phyloP scores from a whole-genome alignment of 2,329 filamentous ascomycete species.

The Curvularia hawaiiensis region DNA sequence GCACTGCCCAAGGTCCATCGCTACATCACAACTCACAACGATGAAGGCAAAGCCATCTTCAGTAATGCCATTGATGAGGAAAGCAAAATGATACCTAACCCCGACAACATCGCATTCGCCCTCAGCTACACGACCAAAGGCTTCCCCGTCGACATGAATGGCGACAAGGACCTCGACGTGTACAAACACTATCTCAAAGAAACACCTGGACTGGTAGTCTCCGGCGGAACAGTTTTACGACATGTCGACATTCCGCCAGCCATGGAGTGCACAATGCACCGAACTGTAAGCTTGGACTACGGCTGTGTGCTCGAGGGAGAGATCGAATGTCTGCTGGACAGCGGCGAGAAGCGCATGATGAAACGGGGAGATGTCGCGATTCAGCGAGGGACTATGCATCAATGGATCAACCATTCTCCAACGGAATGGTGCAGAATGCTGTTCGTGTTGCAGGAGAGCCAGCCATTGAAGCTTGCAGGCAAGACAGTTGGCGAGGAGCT shows the following conservation, averaged over 20 bases:
- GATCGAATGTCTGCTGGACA: conserved; percentile 47
- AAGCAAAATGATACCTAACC: conserved; percentile 45
- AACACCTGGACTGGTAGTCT: conserved; percentile 57
- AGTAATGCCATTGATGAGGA: conserved; percentile 44
- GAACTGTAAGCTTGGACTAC: conserved; percentile 49
- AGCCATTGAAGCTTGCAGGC: conserved; percentile 42
- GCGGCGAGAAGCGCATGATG: conserved; percentile 45
- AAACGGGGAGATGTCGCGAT: conserved; percentile 47
- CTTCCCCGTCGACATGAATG: conserved; percentile 54
- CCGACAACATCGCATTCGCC: conserved; percentile 54
- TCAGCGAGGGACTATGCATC: conserved; percentile 49
- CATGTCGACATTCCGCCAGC: conserved; percentile 47
- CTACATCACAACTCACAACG: conserved; percentile 46
- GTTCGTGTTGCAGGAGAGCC: conserved; percentile 45
- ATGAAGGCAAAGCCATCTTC: conserved; percentile 46
- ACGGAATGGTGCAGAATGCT: conserved; percentile 46
- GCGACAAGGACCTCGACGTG: conserved; percentile 53
- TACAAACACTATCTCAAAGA: conserved; percentile 53
- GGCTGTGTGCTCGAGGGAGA: conserved; percentile 48
- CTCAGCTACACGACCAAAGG: conserved; percentile 57
- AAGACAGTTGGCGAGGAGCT: conserved; percentile 41
- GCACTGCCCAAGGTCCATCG: conserved; percentile 42
- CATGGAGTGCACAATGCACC: conserved; percentile 48
- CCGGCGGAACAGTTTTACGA: conserved; percentile 54
- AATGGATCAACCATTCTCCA: conserved; percentile 45